Percentiles rank a stretch among this genome's conserved stretches.
These are phyloP conservation scores for Neoarthrinium moseri DNA, from an alignment of 2,329 filamentous ascomycete species.

Conservation along the genomic window DNA sequence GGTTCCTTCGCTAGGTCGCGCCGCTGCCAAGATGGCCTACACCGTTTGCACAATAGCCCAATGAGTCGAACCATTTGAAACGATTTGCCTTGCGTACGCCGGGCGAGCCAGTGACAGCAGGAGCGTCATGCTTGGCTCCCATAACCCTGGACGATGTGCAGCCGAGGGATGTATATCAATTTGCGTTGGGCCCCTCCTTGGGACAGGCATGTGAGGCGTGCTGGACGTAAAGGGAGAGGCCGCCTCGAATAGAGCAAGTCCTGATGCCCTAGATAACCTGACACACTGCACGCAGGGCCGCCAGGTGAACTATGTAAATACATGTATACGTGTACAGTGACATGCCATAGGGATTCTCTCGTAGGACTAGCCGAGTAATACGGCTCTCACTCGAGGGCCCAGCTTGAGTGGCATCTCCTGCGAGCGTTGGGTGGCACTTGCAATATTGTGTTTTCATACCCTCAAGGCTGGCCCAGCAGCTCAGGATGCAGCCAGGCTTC, in stretches of 20 bases:
- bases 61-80: conserved; percentile 11
- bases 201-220: conserved; percentile 24
- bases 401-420: conserved; percentile 7
- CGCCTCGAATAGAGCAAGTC: conserved; percentile 6
- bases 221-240: conserved; percentile 19
- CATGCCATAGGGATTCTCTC: not conserved
- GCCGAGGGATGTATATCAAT: not conserved
- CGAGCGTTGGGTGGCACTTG: too few relatives aligned
- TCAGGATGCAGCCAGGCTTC: not conserved
- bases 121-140: not conserved
- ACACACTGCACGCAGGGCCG: conserved; percentile 13
- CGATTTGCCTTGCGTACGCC: not conserved
- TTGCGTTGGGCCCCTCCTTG: conserved; percentile 9
- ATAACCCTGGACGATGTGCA: conserved; percentile 5
- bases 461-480: not conserved
- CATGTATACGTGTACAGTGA: not conserved
- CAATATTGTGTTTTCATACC: too few relatives aligned
- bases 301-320: conserved; percentile 7
- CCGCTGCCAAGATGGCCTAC: conserved; percentile 13
- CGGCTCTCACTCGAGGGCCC: conserved; percentile 7
- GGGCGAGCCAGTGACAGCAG: too few relatives aligned
- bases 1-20: conserved; percentile 20
- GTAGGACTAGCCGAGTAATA: too few relatives aligned
- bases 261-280: conserved; percentile 13
- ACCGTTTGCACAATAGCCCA: conserved; percentile 12